Base-by-base conservation (phyloP, 2,329 filamentous ascomycete genomes). In the Aspergillus niger region DNA sequence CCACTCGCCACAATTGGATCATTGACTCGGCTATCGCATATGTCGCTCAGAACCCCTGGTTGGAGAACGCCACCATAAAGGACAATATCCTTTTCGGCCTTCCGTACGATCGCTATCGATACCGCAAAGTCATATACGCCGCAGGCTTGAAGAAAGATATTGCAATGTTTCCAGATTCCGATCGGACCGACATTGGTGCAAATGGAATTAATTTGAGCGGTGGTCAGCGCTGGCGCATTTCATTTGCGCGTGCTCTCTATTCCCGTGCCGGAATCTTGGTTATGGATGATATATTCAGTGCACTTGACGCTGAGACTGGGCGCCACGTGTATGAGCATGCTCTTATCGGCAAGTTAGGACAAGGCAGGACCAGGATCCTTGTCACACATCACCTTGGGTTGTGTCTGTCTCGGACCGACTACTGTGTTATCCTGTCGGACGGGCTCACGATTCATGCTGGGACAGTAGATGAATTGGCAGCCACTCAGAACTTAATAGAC, bases 191-290 rank as follows among this genome's bases (percentile, higher is more conserved):
- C 69, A 91, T 96, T 55, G 91, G 91, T 10, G 89, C 90, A 2
- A 93, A 94, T 63, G 91, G 91, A 6, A 91, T 95, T 67, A 93
- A 94, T 67, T 80, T 96, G 6, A 92, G 89, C 63, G 91, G 92
- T 63, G 92, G 91, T 0, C 91, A 96, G 74, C 87, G 91, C 69
- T 93, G 91, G 89, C 85, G 91, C 55, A 84, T 95, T 32, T 91
- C 90, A 0, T 86, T 96, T 66, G 91, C 91, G 2, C 82, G 91
- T 50, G 91, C 91, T 0, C 80, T 95, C 17, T 95, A 95, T 74
- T 93, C 90, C 2, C 83, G 91, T 13, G 90, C 90, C 1, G 88
- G 89, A 0, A 88, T 92, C 63, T 79, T 96, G 5, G 80, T 95
- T 17, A 81, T 95, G 68, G 91, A 96, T 72, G 91, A 96, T 70